Conservation (phyloP, 495 filamentous ascomycete genomes). For the Symbiotaphrina buchneri region DNA sequence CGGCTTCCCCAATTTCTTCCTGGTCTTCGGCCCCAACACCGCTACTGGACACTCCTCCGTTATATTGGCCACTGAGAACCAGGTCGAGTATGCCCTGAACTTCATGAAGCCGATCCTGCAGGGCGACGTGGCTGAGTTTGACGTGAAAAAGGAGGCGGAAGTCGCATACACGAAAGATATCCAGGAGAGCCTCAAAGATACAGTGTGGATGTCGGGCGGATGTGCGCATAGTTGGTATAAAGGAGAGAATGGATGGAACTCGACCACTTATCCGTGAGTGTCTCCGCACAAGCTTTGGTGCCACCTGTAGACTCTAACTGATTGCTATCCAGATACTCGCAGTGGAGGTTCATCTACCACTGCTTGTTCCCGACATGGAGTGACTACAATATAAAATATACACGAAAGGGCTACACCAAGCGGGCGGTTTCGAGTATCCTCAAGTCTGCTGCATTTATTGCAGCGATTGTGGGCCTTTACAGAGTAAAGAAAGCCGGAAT, state of each 20-base stretch:
- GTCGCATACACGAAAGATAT: slow-evolving; percentile 26
- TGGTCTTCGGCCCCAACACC: slow-evolving; percentile 42
- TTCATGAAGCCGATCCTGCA: slow-evolving; percentile 25
- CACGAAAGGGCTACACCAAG: slow-evolving; percentile 18
- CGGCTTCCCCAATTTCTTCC: slow-evolving; percentile 47
- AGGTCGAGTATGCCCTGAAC: slow-evolving; percentile 25
- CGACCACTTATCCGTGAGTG: slow-evolving; percentile 32
- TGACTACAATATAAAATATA: slow-evolving; percentile 30
- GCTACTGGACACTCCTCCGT: slow-evolving; percentile 39
- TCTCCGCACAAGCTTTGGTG: too few relatives aligned
- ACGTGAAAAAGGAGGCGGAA: slow-evolving; percentile 29
- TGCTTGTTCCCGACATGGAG: slow-evolving; percentile 32
- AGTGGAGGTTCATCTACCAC: slow-evolving; percentile 21
- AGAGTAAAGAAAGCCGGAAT: background rate
- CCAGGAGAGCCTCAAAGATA: slow-evolving; percentile 26
- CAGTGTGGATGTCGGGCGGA: slow-evolving; percentile 25
- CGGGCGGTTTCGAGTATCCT: slow-evolving; percentile 1
- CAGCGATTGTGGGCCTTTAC: background rate
- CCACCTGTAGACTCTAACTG: slow-evolving; percentile 3
- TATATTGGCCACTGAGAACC: slow-evolving; percentile 35
- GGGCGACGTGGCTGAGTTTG: slow-evolving; percentile 16
- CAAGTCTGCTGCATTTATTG: background rate
- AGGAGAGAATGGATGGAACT: slow-evolving; percentile 33
- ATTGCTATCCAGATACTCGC: slow-evolving; percentile 18
- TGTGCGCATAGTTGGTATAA: slow-evolving; percentile 38